Base-by-base conservation (phyloP, 148 eudicot genomes). In the Fagopyrum esculentum region DNA sequence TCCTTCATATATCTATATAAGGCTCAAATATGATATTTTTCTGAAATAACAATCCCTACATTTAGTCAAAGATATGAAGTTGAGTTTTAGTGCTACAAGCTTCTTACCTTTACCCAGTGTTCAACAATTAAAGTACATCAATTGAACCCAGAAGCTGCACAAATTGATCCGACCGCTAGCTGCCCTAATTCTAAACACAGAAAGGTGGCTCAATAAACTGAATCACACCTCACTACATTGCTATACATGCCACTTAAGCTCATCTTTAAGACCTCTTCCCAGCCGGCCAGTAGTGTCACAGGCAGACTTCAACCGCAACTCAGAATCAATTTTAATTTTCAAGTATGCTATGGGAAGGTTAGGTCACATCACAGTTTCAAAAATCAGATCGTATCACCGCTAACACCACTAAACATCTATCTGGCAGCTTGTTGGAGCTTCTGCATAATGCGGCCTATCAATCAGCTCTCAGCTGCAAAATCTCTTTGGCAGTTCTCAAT, bases 401-500 rank as follows among this genome's bases (percentile, higher is more conserved):
- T 35, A 12, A 64, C 40, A 35, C 40, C 40, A 35, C 40, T 35
- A 35, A 35, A 35, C 70, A 66, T 43, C 47, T 6, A 66, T 66
- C 19, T 66, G 47, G 43, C 45, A 63, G 69, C 29, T 29, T 63
- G 69, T 63, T 29, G 1, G 6, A 63, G n/a, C 69, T 63, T 35
- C 40, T 29, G 69, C 13, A 29, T 63, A 44, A 63, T 30, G 45
- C 70, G 3, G 17, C 13, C 40, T 66, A 76, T 91, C 83, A 91
- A 59, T 86, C 86, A 13, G 98, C 98, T 82, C 82, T 86, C 74
- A 91, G 81, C 80, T 79, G 83, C 85, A 91, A 79, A 69, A 94
- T 87, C 83, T 94, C 98, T 85, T 90, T 94, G 19, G 88, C 97
- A 19, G 96, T 94, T 79, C 98, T 84, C 19, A 3, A 78, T 66